Percentiles rank a stretch among this genome's conserved stretches.
These are phyloP conservation scores for Samsoniella hepiali DNA, from an alignment of 2,329 filamentous ascomycete genomes.

Conservation along the genomic window DNA sequence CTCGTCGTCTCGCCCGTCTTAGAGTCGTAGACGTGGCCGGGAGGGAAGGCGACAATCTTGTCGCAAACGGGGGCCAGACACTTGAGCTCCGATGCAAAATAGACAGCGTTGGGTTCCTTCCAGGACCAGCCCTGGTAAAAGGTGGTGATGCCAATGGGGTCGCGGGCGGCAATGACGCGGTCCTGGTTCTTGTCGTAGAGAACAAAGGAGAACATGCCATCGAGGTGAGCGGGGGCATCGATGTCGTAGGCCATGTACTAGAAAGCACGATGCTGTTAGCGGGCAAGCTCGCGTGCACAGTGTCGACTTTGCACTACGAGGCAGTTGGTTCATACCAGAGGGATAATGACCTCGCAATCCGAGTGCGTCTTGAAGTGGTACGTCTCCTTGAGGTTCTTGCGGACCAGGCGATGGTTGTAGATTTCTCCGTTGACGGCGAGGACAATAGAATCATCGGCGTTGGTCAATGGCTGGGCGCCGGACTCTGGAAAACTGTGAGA, in stretches of 20 bases:
- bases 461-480: slow-evolving; percentile 92
- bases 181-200: slow-evolving; percentile 94
- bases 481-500: slow-evolving; percentile 59
- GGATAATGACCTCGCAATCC: slow-evolving; percentile 98
- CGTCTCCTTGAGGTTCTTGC: slow-evolving; percentile 76
- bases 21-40: slow-evolving; percentile 94
- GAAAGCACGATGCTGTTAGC: not conserved
- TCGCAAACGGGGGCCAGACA: slow-evolving; percentile 91
- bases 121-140: slow-evolving; percentile 95
- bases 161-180: slow-evolving; percentile 87
- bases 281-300: not conserved
- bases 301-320: not conserved
- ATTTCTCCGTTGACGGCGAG: slow-evolving; percentile 99
- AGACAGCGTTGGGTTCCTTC: slow-evolving; percentile 76
- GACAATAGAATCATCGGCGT: slow-evolving; percentile 80
- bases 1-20: slow-evolving; percentile 78
- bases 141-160: slow-evolving; percentile 95
- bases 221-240: slow-evolving; percentile 87
- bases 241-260: slow-evolving; percentile 90
- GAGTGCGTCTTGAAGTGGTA: slow-evolving; percentile 99
- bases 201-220: slow-evolving; percentile 99
- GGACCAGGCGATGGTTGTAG: slow-evolving; percentile 96
- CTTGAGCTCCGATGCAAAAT: slow-evolving; percentile 97
- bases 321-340: slow-evolving; percentile 61
- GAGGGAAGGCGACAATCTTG: slow-evolving; percentile 89